A percentile compares a stretch with the other conserved stretches of the same genome.
Evolutionary conservation across 352 stramenopile genomes (phyloP).

Genomic region (Phytophthora megakarya): DNA sequence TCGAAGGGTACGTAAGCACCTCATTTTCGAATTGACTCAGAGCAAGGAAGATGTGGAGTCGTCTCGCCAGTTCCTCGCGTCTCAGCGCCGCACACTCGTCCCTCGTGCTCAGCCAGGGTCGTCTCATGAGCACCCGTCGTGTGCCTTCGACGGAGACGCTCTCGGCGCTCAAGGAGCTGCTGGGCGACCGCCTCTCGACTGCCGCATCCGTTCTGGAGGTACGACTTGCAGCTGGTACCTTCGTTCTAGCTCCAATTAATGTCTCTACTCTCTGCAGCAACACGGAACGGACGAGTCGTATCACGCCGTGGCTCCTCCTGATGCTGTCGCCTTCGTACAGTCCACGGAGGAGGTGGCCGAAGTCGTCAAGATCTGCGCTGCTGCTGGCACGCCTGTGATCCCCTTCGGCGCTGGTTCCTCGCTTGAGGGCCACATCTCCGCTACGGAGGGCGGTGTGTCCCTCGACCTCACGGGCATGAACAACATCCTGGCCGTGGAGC

Average conservation of each 20-base stretch:
- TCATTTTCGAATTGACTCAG: conserved; percentile 36
- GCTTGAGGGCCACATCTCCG: conserved; percentile 96
- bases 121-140: conserved; percentile 35
- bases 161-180: conserved; percentile 54
- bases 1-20: conserved; percentile 10
- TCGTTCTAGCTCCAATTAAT: background rate
- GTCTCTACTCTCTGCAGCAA: conserved; percentile 44
- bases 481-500: conserved; percentile 65
- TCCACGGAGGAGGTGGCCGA: conserved; percentile 88
- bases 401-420: conserved; percentile 93
- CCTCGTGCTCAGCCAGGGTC: conserved; percentile 18
- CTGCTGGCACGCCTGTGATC: conserved; percentile 90
- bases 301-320: conserved; percentile 82
- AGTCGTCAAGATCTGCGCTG: conserved; percentile 91
- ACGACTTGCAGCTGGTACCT: background rate
- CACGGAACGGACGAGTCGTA: conserved; percentile 93
- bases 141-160: conserved; percentile 41
- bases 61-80: conserved; percentile 29
- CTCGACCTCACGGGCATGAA: conserved; percentile 91
- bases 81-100: conserved; percentile 21
- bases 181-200: conserved; percentile 77
- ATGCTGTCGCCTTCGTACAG: conserved; percentile 87
- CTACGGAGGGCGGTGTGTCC: conserved; percentile 88
- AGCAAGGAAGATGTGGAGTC: conserved; percentile 41
- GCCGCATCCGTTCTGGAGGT: conserved; percentile 64